These are phyloP conservation scores for Arabis hirsuta DNA, from an alignment of 345 rosid genomes.

Conservation along the genomic window DNA sequence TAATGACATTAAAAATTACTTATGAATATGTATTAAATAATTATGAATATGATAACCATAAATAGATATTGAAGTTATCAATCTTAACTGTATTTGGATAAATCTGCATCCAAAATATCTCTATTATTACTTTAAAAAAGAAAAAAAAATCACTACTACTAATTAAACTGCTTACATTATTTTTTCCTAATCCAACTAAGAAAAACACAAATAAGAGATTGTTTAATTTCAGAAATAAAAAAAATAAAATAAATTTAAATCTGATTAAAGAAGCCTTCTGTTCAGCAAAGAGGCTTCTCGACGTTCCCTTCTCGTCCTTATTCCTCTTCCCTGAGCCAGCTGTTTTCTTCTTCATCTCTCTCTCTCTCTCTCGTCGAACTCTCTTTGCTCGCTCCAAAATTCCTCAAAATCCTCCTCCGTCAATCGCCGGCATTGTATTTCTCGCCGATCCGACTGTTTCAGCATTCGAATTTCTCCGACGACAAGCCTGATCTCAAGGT, in stretches of 20 bases:
- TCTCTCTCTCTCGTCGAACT: constrained; percentile 26
- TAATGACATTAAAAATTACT: background rate
- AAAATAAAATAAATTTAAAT: background rate
- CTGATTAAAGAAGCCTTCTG: constrained; percentile 31
- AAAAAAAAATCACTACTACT: background rate
- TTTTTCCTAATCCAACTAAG: background rate
- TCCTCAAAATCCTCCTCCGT: background rate
- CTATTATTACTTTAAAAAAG: no score
- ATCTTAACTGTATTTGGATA: constrained; percentile 12
- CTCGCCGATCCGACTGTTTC: constrained; percentile 27
- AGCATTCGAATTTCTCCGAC: constrained; percentile 32
- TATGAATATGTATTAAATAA: background rate
- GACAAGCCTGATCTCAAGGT: constrained; percentile 44
- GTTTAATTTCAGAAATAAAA: background rate
- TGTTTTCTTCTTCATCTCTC: constrained; percentile 38
- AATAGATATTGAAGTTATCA: constrained; percentile 3
- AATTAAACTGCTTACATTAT: background rate
- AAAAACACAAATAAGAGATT: background rate
- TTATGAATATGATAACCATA: constrained; percentile 9
- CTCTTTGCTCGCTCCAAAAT: constrained; percentile 29
- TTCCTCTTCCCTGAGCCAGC: constrained; percentile 32
- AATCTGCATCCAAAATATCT: background rate
- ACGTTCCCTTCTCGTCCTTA: constrained; percentile 24
- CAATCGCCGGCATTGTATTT: constrained; percentile 26
- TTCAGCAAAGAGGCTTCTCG: constrained; percentile 30